Evolutionary conservation across 1,139 yeast species (phyloP), one percentile per base, ranked within the genome.

Genomic region (Diutina ranongensis): DNA sequence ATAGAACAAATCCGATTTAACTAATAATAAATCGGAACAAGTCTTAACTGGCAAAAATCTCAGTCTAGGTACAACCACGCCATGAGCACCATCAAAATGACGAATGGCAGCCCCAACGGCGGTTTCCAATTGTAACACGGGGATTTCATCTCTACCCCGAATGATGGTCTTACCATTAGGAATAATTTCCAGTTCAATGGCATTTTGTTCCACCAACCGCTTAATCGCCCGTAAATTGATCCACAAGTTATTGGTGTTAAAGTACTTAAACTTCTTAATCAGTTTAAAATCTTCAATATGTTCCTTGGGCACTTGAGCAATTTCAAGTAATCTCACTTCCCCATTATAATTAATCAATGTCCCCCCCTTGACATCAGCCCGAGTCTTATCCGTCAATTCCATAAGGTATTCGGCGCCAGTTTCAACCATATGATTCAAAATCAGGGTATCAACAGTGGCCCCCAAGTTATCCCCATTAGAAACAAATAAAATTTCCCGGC

Each of bases 301-400:
- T 64, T 89, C 97, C 67, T 88, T 88, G 62, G 98, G 97, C 52
- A 92, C 98, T 72, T 92, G 98, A 45, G 98, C 98, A 58, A 94
- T 92, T 70, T 92, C 98, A 59, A 92, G 76, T 61, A 92, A 77
- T 67, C 97, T 81, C 50, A 92, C 96, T 60, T 83, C 82, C 51
- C 97, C 97, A 57, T 88, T 94, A 65, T 94, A 92, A 67, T 87
- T 88, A 64, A 92, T 89, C 64, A 92, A 78, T 55, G 98, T 92
- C 74, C 98, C 98, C 72, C 98, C 98, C 71, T 92, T 92, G 60
- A 92, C 98, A 65, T 92, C 98, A 44, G 98, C 98, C 67, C 98
- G 83, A 47, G 98, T 92, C 74, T 92, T 92, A 69, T 92, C 95
- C 49, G 98, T 94, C 64, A 92, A 78, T 70, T 92, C 98, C 98